Evolutionary conservation across 176 grass and related monocot genomes (phyloP), one percentile per base, ranked within the genome.

Genomic region (Saccharum spontaneum): DNA sequence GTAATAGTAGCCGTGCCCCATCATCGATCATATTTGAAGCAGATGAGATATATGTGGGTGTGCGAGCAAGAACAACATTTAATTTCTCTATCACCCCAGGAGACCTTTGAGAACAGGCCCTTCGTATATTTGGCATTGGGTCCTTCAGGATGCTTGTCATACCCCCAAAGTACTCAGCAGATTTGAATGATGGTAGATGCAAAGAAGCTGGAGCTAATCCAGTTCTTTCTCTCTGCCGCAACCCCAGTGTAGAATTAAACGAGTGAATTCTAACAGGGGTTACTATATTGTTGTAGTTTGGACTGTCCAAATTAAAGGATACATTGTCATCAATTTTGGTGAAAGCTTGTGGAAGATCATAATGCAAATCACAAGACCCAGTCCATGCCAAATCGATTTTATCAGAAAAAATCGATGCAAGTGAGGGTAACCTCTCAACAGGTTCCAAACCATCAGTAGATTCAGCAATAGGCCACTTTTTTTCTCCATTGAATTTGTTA

Each of bases 311-410:
- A 63, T 65, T 76, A 28, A 84, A 70, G 49, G 85, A 90, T 80
- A 63, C 81, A 70, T 91, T 80, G 43, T 76, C 81, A 84, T 91
- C 81, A 44, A 71, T 81, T 75, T 84, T 91, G 33, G 69, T 71
- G 71, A 84, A 84, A 87, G 43, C 52, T 84, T 80, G 81, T 54
- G 70, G 52, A 79, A 69, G 73, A 84, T 91, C 88, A 78, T 87
- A 63, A 48, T 88, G 81, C 66, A 89, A 78, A 68, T 87, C 77
- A 73, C 79, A 84, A 82, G 91, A 96, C 66, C 91, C 97, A 87
- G 91, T 89, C 96, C 96, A 98, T 49, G 93, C 96, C 46, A 90
- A 96, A 86, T 99, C 97, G 20, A 99, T 96, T 64, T 88, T 91
- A 84, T 99, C 91, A 45, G 97, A 99, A 72, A 96, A 88, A 75